Base-by-base conservation (phyloP, 2,329 filamentous ascomycete species). In the Penicillium sp. region DNA sequence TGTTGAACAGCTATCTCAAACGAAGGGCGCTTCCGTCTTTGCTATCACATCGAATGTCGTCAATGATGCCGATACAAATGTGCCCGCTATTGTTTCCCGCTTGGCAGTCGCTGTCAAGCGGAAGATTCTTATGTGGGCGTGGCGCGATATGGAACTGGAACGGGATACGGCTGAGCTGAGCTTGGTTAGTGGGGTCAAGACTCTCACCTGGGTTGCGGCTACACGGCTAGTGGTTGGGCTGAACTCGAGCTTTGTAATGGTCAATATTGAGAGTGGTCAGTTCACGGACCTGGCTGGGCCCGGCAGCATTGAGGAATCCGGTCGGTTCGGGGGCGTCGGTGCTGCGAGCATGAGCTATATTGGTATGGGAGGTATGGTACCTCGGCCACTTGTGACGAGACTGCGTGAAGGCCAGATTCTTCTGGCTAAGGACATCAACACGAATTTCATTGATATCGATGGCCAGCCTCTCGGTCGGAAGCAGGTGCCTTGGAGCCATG, bases 351-450 rank as follows among this genome's bases (percentile, higher is more conserved):
- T 97, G 91, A 91, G 92, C 42, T 97, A 97, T 69, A 96, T 97
- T 84, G 93, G 93, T 1, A 87, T 97, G 70, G 91, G 90, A 47
- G 89, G 90, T 40, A 94, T 91, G 78, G 90, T 93, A 53, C 93
- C 94, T 1, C 95, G 90, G 68, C 95, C 94, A 7, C 81, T 99
- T 65, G 90, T 90, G 6, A 88, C 92, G 6, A 88, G 88, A 63
- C 80, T 99, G 12, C 84, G 85, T 3, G 89, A 95, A 61, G 89
- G 90, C 5, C 85, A 97, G 74, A 84, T 97, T 70, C 77, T 99
- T 56, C 81, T 99, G n/a, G 91, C 93, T n/a, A 96, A 96, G 73
- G 94, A 99, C 65, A 91, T 97, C 67, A 96, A 97, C 71, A 96
- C 92, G 1, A 78, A 97, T 50, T 99, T 99, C 71, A 89, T 96